Percentiles rank a stretch among this genome's conserved stretches.
Conservation (phyloP, 176 grass and related monocot genomes). For the Zoysia japonica region DNA sequence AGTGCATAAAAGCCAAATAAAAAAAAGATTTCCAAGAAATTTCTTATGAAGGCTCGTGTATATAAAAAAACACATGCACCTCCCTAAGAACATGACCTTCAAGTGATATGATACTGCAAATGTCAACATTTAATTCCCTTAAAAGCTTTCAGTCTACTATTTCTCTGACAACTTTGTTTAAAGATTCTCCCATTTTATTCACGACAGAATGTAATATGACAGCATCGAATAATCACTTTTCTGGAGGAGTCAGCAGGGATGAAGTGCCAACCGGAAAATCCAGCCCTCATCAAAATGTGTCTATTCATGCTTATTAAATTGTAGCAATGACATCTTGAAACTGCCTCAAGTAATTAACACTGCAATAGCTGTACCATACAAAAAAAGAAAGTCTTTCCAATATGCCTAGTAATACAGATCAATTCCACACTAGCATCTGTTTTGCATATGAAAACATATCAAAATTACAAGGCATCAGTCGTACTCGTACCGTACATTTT, state of each 20-base stretch:
- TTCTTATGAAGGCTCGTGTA: not conserved
- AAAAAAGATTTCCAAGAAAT: not conserved
- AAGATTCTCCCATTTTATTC: conserved; percentile 7
- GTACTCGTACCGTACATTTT: conserved; percentile 70
- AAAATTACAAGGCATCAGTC: conserved; percentile 1
- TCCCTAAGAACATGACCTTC: not conserved
- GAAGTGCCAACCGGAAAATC: not conserved
- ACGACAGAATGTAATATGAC: not conserved
- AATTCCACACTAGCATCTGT: not conserved
- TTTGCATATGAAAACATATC: not conserved
- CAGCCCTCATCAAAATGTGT: not conserved
- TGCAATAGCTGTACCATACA: not conserved
- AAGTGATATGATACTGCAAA: not conserved
- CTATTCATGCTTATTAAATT: not conserved
- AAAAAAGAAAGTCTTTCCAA: not conserved
- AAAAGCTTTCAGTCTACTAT: not conserved
- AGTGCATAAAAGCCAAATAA: not conserved
- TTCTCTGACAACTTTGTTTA: conserved; percentile 3
- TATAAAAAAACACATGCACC: not conserved
- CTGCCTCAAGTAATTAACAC: not conserved
- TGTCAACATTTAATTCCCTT: not conserved
- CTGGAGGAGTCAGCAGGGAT: no score
- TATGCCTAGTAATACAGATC: not conserved
- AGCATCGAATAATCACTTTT: not conserved
- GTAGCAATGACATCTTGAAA: not conserved